phyloP scores from a whole-genome alignment of 257 asterid genomes.

The Jasminum sambac region DNA sequence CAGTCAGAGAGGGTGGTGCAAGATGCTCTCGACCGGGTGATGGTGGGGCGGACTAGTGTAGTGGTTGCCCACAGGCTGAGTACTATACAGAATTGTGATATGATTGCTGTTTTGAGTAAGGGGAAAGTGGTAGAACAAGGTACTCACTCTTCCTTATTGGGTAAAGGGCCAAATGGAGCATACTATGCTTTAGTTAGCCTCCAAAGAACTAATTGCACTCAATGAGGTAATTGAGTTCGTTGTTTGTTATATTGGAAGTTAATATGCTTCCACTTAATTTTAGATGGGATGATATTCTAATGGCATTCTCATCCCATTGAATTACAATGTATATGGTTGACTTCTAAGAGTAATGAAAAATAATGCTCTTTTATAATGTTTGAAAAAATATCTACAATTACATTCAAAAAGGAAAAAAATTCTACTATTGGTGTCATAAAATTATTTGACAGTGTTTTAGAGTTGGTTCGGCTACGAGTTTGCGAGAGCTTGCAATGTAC shows the following conservation, averaged over 20 bases:
- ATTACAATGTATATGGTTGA: neutral
- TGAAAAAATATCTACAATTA: too few species aligned
- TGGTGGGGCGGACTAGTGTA: slow-evolving; percentile 80
- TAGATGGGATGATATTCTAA: slow-evolving; percentile 8
- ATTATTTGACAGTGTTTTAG: too few species aligned
- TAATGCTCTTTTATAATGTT: neutral
- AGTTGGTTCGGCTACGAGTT: too few species aligned
- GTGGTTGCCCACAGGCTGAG: slow-evolving; percentile 90
- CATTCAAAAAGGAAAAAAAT: too few species aligned
- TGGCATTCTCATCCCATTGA: neutral
- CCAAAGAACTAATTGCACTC: slow-evolving; percentile 42
- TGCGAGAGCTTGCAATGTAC: too few species aligned
- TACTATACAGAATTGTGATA: slow-evolving; percentile 69
- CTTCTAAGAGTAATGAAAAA: neutral
- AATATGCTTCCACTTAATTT: neutral
- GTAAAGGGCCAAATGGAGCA: slow-evolving; percentile 56
- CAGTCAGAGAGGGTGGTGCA: slow-evolving; percentile 84
- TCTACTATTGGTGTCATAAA: too few species aligned
- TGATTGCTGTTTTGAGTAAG: slow-evolving; percentile 68
- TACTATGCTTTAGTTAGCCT: slow-evolving; percentile 70
- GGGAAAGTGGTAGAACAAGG: slow-evolving; percentile 78
- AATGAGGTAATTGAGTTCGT: slow-evolving; percentile 6
- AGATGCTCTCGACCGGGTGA: slow-evolving; percentile 80
- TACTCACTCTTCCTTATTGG: slow-evolving; percentile 65
- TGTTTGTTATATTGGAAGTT: slow-evolving; percentile 1